phyloP scores from a whole-genome alignment of 2,329 filamentous ascomycete genomes.

The Amauroascus verrucosus region DNA sequence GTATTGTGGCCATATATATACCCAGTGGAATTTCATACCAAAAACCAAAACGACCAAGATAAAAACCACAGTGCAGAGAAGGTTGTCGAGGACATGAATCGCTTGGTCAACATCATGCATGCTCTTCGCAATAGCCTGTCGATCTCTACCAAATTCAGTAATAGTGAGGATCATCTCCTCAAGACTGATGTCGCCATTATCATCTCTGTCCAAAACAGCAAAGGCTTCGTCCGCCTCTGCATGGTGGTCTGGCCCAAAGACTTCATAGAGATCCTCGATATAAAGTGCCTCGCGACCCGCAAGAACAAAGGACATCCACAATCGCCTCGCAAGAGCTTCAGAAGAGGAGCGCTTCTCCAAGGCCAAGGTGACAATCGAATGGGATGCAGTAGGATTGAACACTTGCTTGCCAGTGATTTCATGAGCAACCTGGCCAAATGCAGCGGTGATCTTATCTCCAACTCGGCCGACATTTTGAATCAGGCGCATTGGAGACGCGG shows the following conservation, averaged over 20 bases:
- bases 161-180: constrained; percentile 91
- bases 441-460: constrained; percentile 86
- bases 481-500: constrained; percentile 65
- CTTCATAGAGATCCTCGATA: constrained; percentile 73
- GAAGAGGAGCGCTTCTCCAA: constrained; percentile 74
- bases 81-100: constrained; percentile 77
- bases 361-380: constrained; percentile 80
- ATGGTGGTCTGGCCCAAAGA: constrained; percentile 64
- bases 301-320: constrained; percentile 97
- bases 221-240: constrained; percentile 82
- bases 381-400: constrained; percentile 82
- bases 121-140: constrained; percentile 79
- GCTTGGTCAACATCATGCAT: constrained; percentile 98
- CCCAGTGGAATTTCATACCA: constrained; percentile 37
- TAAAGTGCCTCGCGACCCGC: constrained; percentile 75
- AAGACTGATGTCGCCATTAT: constrained; percentile 86
- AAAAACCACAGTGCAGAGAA: constrained; percentile 71
- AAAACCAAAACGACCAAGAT: constrained; percentile 77
- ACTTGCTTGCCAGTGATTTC: constrained; percentile 94
- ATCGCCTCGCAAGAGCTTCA: constrained; percentile 82
- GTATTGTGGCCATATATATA: background rate
- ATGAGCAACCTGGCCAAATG: constrained; percentile 83
- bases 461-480: constrained; percentile 67
- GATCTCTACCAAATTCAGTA: constrained; percentile 69
- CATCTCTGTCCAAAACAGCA: constrained; percentile 66